Evolutionary conservation across 257 asterid genomes (phyloP).

Genomic region (Pogostemon cablin): DNA sequence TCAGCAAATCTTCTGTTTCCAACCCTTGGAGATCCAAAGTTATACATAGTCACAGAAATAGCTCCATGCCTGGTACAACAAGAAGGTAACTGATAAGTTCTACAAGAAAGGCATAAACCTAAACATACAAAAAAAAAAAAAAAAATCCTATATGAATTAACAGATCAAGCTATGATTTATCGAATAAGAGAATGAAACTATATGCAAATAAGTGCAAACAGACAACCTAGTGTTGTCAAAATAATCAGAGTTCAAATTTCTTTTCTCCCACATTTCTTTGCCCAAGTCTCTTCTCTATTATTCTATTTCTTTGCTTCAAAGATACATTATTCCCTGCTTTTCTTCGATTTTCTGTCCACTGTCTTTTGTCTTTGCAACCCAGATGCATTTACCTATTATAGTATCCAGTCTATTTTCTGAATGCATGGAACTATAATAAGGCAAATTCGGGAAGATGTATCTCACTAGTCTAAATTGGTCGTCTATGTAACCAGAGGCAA

Average conservation of each 20-base stretch:
- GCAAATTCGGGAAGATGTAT: too few species aligned
- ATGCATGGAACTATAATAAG: background rate
- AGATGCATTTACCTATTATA: background rate
- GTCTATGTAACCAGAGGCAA: too few species aligned
- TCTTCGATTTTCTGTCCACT: background rate
- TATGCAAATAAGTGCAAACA: background rate
- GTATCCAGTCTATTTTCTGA: background rate
- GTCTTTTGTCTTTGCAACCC: background rate
- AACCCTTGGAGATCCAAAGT: conserved; percentile 97
- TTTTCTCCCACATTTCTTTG: background rate
- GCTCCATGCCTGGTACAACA: conserved; percentile 63
- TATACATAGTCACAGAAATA: conserved; percentile 85
- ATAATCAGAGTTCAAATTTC: background rate
- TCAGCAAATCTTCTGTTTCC: conserved; percentile 96
- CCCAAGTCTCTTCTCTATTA: background rate
- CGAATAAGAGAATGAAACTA: background rate
- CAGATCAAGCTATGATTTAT: background rate
- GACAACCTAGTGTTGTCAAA: background rate
- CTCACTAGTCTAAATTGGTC: too few species aligned
- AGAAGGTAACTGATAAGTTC: background rate
- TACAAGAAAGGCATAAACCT: background rate
- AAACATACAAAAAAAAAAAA: background rate
- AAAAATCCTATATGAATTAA: background rate
- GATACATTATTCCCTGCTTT: background rate
- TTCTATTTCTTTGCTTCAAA: background rate